phyloP scores from a whole-genome alignment of 2,329 filamentous ascomycete genomes.

The Erysiphe pisi region DNA sequence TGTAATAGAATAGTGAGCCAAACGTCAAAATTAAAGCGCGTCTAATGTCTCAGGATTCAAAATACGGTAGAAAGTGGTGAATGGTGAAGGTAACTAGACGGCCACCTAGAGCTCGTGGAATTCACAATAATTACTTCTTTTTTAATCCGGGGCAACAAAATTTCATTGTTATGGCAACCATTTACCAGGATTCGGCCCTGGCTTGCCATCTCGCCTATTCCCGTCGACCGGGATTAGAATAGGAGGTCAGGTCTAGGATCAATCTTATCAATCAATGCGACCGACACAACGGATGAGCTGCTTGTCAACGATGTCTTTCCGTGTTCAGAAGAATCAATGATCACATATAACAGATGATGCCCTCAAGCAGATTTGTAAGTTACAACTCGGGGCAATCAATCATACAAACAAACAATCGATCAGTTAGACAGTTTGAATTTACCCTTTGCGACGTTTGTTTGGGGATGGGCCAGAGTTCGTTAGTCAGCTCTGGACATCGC shows the following conservation, averaged over 20 bases:
- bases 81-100: neutral
- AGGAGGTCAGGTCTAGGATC: neutral
- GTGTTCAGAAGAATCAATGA: neutral
- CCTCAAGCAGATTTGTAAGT: no score
- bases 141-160: neutral
- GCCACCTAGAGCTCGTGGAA: neutral
- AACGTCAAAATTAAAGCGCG: neutral
- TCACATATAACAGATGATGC: no score
- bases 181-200: neutral
- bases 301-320: neutral
- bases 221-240: neutral
- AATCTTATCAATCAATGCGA: neutral
- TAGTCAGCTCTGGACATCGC: neutral
- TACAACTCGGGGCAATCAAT: no score
- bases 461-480: neutral
- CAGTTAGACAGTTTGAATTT: neutral
- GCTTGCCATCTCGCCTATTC: neutral
- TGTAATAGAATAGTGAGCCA: neutral
- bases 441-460: neutral
- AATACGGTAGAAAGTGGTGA: neutral
- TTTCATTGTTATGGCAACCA: constrained; percentile 28
- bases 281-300: neutral
- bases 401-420: no score
- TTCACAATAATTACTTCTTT: neutral
- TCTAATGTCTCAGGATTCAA: neutral